Conservation (phyloP, 345 rosid genomes). For the Heritiera fomes region DNA sequence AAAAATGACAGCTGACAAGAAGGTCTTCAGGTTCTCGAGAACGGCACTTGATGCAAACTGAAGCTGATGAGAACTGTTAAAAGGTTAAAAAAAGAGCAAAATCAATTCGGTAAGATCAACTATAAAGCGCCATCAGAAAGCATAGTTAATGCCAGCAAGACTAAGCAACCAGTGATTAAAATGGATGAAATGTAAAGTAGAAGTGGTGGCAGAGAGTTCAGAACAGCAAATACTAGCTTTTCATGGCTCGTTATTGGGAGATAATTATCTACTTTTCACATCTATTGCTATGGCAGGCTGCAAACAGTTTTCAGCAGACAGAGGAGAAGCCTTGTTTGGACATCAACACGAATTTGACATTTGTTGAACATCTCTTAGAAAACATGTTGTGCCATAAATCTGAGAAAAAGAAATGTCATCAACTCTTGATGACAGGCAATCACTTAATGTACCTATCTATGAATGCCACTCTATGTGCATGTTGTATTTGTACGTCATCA, state of each 20-base stretch:
- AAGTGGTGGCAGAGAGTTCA: neutral
- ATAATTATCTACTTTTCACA: neutral
- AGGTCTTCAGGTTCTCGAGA: conserved; percentile 76
- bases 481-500: neutral
- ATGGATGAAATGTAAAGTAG: neutral
- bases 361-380: neutral
- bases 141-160: neutral
- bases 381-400: neutral
- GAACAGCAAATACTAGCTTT: neutral
- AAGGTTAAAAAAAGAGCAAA: neutral
- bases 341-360: no score
- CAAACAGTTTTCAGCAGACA: neutral
- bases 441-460: neutral
- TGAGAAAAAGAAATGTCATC: neutral
- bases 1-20: conserved; percentile 63
- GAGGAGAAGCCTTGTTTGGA: neutral
- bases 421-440: neutral
- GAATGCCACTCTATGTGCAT: neutral
- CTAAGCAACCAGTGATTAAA: neutral
- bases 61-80: conserved; percentile 44
- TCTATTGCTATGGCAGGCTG: neutral
- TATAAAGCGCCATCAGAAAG: neutral
- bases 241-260: neutral
- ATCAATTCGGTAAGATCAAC: neutral
- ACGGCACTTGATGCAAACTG: conserved; percentile 61